phyloP scores from a whole-genome alignment of 1,139 yeast genomes.

The Blastobotrys aristatus region DNA sequence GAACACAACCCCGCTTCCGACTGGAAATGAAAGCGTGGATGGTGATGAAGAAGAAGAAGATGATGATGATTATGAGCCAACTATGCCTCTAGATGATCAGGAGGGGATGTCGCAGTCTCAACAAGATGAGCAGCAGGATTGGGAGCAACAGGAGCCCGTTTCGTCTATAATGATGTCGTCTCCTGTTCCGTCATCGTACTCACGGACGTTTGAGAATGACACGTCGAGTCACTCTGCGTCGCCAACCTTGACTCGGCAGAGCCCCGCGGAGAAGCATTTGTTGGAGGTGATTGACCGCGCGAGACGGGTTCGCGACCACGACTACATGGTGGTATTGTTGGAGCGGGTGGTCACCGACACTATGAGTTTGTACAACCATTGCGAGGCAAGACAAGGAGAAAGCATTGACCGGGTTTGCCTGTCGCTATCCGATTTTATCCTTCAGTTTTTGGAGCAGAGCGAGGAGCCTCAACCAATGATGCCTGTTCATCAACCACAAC shows the following conservation, averaged over 20 bases:
- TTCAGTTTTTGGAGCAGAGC: constrained; percentile 18
- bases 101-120: too few relatives aligned
- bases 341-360: constrained; percentile 28
- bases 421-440: constrained; percentile 27
- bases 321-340: constrained; percentile 23
- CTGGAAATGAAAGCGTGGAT: background rate
- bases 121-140: constrained; percentile 1
- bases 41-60: background rate
- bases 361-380: constrained; percentile 22
- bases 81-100: background rate
- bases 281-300: constrained; percentile 24
- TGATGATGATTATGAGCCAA: background rate
- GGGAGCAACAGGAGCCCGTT: constrained; percentile 13
- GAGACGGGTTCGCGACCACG: constrained; percentile 18
- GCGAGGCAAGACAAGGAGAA: constrained; percentile 13
- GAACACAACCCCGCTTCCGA: too few relatives aligned
- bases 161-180: constrained; percentile 7
- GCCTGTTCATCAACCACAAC: too few relatives aligned
- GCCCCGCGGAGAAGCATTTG: constrained; percentile 27
- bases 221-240: background rate
- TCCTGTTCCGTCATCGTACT: constrained; percentile 2
- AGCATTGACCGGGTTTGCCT: constrained; percentile 26
- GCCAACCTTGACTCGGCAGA: constrained; percentile 20
- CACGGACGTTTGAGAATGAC: background rate
- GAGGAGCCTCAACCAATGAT: background rate